Evolutionary conservation across 768 basidiomycete genomes (phyloP).

Genomic region (Lentinula guzmanii): DNA sequence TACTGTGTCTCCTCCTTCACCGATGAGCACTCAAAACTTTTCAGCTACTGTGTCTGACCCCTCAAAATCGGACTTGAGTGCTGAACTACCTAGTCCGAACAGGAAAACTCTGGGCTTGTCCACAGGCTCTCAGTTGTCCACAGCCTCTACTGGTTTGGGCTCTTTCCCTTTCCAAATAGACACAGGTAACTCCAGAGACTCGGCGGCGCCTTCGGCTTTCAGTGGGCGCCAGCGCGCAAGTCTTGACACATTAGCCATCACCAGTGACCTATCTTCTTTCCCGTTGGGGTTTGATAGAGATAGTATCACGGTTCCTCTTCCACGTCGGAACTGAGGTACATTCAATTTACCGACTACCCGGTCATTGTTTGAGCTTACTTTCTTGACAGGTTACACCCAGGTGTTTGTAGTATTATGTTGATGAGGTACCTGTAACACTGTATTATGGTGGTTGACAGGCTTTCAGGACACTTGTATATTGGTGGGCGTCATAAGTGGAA

Average conservation of each 20-base stretch:
- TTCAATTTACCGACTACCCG: not conserved
- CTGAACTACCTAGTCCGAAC: constrained; percentile 46
- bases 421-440: constrained; percentile 4
- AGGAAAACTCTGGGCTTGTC: constrained; percentile 66
- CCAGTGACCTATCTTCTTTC: constrained; percentile 78
- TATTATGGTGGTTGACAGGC: constrained; percentile 6
- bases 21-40: constrained; percentile 18
- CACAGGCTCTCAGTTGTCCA: constrained; percentile 70
- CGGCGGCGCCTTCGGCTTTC: constrained; percentile 29
- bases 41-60: not conserved
- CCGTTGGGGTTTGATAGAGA: constrained; percentile 69
- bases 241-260: constrained; percentile 79
- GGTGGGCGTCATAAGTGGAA: too few species aligned
- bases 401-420: not conserved
- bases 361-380: not conserved
- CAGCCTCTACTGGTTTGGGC: constrained; percentile 73
- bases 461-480: not conserved
- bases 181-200: constrained; percentile 38
- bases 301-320: constrained; percentile 23
- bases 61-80: constrained; percentile 8
- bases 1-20: constrained; percentile 15
- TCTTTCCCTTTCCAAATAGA: constrained; percentile 88
- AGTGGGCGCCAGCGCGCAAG: constrained; percentile 66
- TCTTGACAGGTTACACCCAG: not conserved
- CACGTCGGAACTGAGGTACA: constrained; percentile 12